Base-by-base conservation (phyloP, 208 protist genomes). In the Blastocrithidia nonstop region DNA sequence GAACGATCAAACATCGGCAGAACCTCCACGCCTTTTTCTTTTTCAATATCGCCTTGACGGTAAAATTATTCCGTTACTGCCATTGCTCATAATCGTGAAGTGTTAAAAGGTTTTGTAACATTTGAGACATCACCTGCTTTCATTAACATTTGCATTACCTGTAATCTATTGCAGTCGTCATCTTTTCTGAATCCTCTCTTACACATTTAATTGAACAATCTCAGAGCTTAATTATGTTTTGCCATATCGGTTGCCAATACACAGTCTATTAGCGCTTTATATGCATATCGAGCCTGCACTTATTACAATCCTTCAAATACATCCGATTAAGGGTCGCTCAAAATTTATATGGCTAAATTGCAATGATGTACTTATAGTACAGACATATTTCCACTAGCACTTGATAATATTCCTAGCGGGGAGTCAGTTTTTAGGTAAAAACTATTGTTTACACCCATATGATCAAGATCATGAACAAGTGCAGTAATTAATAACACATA, bases 371-470 rank as follows among this genome's bases (percentile, higher is more conserved):
- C 76, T 55, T 90, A 75, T 36, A 90, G 61, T 54, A 90, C 80
- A 3, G 70, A 82, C 32, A 54, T 80, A 54, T 82, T 84, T 45
- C 80, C 80, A 45, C 73, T 84, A 36, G 76, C 73, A 31, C 71
- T 83, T 23, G 73, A 84, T 31, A 90, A 45, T 31, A 87, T 83
- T 44, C 80, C 80, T 6, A 90, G 60, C 31, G 80, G 80, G 26
- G 80, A 84, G 43, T 90, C 80, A 16, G 73, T 85, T 59, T 85
- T 90, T 22, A 90, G 58, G 51, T 84, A 82, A 57, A 90, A 90
- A 58, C 72, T 86, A 71, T 90, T 90, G 67, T 90, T 90, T 56
- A 90, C 61, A 32, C 80, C 80, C 80, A 90, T 90, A 54, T 90
- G 80, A 52, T 88, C 79, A 33, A 88, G 58, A 46, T 89, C 80